Conservation (phyloP, 352 stramenopile genomes). For the Phytopythium oedochilum region DNA sequence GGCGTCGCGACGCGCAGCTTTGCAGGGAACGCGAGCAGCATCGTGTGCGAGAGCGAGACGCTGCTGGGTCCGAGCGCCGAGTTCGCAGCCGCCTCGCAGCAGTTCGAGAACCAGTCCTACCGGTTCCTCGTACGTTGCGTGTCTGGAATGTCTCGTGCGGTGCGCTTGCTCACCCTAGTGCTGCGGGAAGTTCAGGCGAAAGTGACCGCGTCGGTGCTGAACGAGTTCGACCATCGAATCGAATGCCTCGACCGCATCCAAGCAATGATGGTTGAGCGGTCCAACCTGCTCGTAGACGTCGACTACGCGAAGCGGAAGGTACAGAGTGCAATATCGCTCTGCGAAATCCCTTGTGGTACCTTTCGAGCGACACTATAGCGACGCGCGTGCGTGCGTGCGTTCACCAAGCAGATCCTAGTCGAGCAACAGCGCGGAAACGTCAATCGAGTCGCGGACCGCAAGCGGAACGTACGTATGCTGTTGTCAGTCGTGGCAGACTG, state of each 20-base stretch:
- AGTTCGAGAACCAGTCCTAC: constrained; percentile 9
- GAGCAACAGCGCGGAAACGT: constrained; percentile 58
- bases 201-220: constrained; percentile 29
- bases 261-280: constrained; percentile 33
- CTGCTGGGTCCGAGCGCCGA: background rate
- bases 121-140: constrained; percentile 6
- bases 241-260: constrained; percentile 28
- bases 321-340: background rate
- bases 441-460: constrained; percentile 51
- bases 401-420: constrained; percentile 25
- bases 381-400: too few relatives aligned
- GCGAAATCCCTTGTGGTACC: too few relatives aligned
- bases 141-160: background rate
- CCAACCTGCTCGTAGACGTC: constrained; percentile 54
- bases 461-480: constrained; percentile 48
- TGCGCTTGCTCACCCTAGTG: background rate
- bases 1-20: constrained; percentile 4
- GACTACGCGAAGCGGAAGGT: constrained; percentile 73
- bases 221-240: constrained; percentile 36
- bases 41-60: constrained; percentile 3
- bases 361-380: too few relatives aligned
- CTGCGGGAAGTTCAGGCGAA: constrained; percentile 16
- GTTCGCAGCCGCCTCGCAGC: constrained; percentile 7
- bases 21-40: constrained; percentile 1
- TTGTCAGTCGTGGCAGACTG: too few relatives aligned